Evolutionary conservation across 2,329 filamentous ascomycete genomes (phyloP).

Genomic region (Penicillium concentricum): DNA sequence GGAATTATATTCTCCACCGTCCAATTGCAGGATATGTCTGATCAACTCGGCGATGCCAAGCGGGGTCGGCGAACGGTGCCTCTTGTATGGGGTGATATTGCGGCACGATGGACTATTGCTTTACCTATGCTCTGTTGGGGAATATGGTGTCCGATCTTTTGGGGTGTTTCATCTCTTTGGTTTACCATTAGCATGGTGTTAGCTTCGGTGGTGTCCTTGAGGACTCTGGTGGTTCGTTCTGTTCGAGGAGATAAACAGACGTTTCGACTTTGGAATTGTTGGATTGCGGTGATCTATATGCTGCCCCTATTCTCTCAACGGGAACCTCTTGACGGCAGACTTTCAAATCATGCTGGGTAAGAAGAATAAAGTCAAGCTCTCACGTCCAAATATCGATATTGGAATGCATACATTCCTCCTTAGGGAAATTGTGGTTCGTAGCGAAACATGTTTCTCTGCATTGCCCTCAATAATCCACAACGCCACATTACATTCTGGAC

Average conservation of each 20-base stretch:
- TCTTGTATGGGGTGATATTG: constrained; percentile 8
- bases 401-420: no score
- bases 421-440: no score
- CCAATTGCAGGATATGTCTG: constrained; percentile 41
- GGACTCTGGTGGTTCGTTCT: neutral
- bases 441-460: no score
- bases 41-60: constrained; percentile 32
- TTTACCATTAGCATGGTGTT: neutral
- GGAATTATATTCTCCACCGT: constrained; percentile 36
- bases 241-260: constrained; percentile 3
- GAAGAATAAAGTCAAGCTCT: no score
- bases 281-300: constrained; percentile 9
- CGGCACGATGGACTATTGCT: constrained; percentile 5
- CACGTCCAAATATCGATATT: no score
- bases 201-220: neutral
- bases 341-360: no score
- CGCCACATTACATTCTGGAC: no score
- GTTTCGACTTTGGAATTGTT: constrained; percentile 11
- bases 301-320: neutral
- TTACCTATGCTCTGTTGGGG: constrained; percentile 1
- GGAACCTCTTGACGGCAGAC: no score
- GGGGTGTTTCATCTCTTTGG: neutral
- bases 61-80: constrained; percentile 19
- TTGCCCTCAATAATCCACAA: no score
- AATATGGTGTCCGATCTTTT: neutral